Evolutionary conservation across 1,139 yeast genomes (phyloP), one percentile per base, ranked within the genome.

Genomic region (Yamadazyma atmosphaerica): DNA sequence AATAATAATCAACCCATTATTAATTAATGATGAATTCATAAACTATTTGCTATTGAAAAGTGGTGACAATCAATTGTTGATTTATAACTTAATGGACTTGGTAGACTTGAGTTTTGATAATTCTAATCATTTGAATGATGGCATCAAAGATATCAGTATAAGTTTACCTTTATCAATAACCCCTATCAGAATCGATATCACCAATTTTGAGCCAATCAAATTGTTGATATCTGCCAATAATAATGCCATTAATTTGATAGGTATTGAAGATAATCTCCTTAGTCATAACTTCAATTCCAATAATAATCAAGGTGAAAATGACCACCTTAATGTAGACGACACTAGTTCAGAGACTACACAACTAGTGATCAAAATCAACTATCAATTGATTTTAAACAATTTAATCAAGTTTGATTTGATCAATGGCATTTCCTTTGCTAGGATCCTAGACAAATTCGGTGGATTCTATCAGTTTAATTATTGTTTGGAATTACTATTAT

Each of bases 401-500:
- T 62, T 72, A 39, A 63, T 72, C 32, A 73, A 68, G 42, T 60
- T 60, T 40, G 74, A 68, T 44, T 53, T 72, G 31, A 40, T 58
- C n/a, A 60, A 57, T 22, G 52, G 54, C 12, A 42, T 45, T 5
- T 36, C 44, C 4, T 43, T 50, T 3, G 51, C 49, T 13, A 43
- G 45, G 22, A 51, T 62, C 35, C 42, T 55, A 31, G 41, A 43
- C 9, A 65, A 61, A 38, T 70, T 66, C 42, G 40, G 50, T 15
- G 37, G 41, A 7, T 69, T 68, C 47, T 45, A 54, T 9, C 65
- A 61, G 41, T 72, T 64, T 42, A 49, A 56, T 30, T 70, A 69
- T 44, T 67, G 75, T 36, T 54, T 72, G 28, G 77, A 72, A 42
- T 51, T 72, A 18, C 49, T 72, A 8, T 52, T 72, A 9, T 70